Evolutionary conservation across 331 rosid genomes (phyloP), one percentile per base, ranked within the genome.

Genomic region (Malus hybrid): DNA sequence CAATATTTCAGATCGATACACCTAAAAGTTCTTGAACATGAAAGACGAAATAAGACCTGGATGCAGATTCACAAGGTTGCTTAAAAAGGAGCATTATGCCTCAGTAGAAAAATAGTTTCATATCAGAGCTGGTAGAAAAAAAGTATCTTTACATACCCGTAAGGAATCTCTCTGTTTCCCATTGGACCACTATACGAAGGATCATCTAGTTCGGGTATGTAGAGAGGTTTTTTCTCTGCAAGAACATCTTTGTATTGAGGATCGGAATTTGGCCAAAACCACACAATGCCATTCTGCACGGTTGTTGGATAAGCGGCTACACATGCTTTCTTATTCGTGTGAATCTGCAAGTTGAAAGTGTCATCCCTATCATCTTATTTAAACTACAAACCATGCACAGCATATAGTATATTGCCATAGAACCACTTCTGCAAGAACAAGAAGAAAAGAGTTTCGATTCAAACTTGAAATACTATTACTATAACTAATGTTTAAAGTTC

Each of bases 201-300:
- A 80, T 91, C 96, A 77, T 90, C 96, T 27, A 93, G 18, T 77
- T 93, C 90, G 22, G 91, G 82, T 31, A 91, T 76, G 82, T 59
- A 86, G 34, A 96, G 95, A 7, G 97, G 95, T 18, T 44, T 88
- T 67, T 86, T 83, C 71, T 80, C 77, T 36, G 59, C 33, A 28
- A 87, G 87, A 82, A 93, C 85, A 42, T 88, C 95, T 83, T 86
- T 82, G 83, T 84, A 88, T 72, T 86, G 89, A 78, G 96, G 93
- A 79, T 93, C 93, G 44, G 85, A 46, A 69, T 79, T 93, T 27
- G 97, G 98, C 98, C 97, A 93, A 77, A 93, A 93, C 97, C 97
- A 91, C 31, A 93, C 69, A 31, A 91, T 85, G 73, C 81, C 85
- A 78, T 90, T 85, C 78, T 93, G 97, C 82, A 88, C 90, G 0